Evolutionary conservation across 768 basidiomycete genomes (phyloP).

Genomic region (Boletus rex-veris): DNA sequence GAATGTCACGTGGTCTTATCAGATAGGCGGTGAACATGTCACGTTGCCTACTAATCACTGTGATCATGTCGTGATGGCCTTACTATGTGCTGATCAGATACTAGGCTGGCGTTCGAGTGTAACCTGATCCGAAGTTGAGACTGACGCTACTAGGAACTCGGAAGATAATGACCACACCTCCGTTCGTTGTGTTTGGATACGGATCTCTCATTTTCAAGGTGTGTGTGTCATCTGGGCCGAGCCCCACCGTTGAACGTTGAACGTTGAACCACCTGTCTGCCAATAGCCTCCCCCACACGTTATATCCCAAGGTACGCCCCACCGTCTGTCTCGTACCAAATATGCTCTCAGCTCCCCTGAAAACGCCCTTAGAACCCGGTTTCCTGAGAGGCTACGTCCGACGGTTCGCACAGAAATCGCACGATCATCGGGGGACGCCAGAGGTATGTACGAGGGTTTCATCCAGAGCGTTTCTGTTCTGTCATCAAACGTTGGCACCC

Average conservation of each 20-base stretch:
- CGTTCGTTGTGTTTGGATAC: conserved; percentile 86
- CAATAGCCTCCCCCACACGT: conserved; percentile 80
- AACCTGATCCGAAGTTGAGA: too few relatives aligned
- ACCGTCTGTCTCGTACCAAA: neutral
- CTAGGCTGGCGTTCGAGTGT: too few relatives aligned
- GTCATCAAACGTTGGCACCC: neutral
- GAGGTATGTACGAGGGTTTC: conserved; percentile 44
- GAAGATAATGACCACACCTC: conserved; percentile 14
- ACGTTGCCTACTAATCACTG: neutral
- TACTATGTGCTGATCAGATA: neutral
- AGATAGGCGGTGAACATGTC: neutral
- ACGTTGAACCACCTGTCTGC: neutral
- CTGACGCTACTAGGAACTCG: neutral
- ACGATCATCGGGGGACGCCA: conserved; percentile 90
- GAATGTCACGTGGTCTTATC: neutral
- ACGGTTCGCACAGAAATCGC: conserved; percentile 86
- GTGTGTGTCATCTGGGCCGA: neutral
- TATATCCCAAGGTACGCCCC: conserved; percentile 51
- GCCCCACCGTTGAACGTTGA: neutral
- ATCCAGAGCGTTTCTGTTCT: too few relatives aligned
- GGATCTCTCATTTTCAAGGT: conserved; percentile 92
- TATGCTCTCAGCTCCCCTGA: neutral
- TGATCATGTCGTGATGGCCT: neutral
- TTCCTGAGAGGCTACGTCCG: conserved; percentile 90
- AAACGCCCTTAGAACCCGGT: conserved; percentile 52